A percentile compares a stretch with the other conserved stretches of the same genome.
Conservation (phyloP, 1,139 yeast genomes). For the Protomyces arabidopsidicola region DNA sequence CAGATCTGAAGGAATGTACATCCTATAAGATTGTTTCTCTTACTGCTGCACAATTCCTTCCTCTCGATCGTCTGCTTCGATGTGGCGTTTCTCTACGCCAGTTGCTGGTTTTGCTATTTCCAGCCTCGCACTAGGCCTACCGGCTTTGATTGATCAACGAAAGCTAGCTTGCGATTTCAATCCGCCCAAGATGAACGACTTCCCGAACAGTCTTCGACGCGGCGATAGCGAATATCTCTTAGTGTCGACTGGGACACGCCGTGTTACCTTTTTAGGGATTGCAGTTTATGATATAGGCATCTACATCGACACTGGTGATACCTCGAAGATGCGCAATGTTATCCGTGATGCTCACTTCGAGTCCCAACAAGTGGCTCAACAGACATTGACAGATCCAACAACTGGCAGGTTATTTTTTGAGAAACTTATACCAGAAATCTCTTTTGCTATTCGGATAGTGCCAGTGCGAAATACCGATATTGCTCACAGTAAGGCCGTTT, state of each 20-base stretch:
- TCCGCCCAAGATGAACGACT: not conserved
- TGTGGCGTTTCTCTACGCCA: too few relatives aligned
- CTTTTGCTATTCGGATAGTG: slow-evolving; percentile 66
- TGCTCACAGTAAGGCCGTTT: slow-evolving; percentile 48
- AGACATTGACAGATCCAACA: slow-evolving; percentile 39
- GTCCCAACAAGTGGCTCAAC: not conserved
- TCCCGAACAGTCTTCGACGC: not conserved
- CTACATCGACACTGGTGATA: slow-evolving; percentile 2
- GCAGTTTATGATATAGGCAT: slow-evolving; percentile 21
- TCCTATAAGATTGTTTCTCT: too few relatives aligned
- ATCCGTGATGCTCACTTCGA: not conserved
- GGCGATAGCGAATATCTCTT: not conserved
- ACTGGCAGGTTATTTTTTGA: slow-evolving; percentile 54
- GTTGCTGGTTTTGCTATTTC: too few relatives aligned
- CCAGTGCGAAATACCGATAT: slow-evolving; percentile 89
- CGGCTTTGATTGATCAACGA: too few relatives aligned
- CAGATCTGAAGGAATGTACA: too few relatives aligned
- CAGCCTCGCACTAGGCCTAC: too few relatives aligned
- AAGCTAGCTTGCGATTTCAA: slow-evolving; percentile 7
- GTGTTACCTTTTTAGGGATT: slow-evolving; percentile 14
- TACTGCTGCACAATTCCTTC: too few relatives aligned
- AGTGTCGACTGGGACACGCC: slow-evolving; percentile 15
- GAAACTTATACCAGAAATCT: slow-evolving; percentile 52
- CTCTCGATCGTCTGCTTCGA: too few relatives aligned
- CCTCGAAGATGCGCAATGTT: not conserved